phyloP scores from a whole-genome alignment of 768 basidiomycete species.

The Lactarius hengduanensis region DNA sequence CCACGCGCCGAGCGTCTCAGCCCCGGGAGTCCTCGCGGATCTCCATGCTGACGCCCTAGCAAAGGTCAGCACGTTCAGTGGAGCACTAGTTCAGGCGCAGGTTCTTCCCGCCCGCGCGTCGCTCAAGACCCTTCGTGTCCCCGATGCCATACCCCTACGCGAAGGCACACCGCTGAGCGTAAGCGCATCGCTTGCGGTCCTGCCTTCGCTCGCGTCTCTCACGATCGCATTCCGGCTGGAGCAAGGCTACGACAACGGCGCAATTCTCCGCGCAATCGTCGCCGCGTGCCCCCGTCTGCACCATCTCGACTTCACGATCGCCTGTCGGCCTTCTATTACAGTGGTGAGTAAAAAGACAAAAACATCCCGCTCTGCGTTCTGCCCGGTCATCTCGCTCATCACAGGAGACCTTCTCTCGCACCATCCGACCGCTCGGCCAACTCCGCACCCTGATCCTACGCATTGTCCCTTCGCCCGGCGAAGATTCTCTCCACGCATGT shows the following conservation, averaged over 20 bases:
- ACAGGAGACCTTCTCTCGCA: constrained; percentile 63
- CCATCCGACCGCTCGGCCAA: constrained; percentile 58
- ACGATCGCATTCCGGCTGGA: constrained; percentile 68
- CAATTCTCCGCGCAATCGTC: constrained; percentile 64
- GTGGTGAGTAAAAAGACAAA: constrained; percentile 46
- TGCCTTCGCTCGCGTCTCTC: constrained; percentile 56
- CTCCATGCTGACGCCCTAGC: constrained; percentile 29
- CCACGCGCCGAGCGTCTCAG: constrained; percentile 25
- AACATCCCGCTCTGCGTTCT: not conserved
- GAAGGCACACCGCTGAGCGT: constrained; percentile 65
- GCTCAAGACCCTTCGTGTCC: constrained; percentile 59
- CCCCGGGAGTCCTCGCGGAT: constrained; percentile 27
- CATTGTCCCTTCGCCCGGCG: constrained; percentile 65
- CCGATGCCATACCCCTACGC: constrained; percentile 64
- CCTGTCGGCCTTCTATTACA: constrained; percentile 69
- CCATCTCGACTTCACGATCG: constrained; percentile 64
- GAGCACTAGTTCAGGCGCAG: constrained; percentile 66
- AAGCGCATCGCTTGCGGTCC: constrained; percentile 54
- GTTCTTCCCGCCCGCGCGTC: constrained; percentile 43
- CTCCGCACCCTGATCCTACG: constrained; percentile 62
- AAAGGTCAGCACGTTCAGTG: constrained; percentile 53
- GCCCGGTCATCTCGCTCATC: not conserved
- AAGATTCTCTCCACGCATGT: constrained; percentile 56
- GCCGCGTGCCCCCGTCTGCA: constrained; percentile 62
- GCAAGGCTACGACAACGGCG: constrained; percentile 67